A percentile compares a stretch with the other conserved stretches of the same genome.
Conservation (phyloP, 768 basidiomycete species). For the Rhodotorula kratochvilovae region DNA sequence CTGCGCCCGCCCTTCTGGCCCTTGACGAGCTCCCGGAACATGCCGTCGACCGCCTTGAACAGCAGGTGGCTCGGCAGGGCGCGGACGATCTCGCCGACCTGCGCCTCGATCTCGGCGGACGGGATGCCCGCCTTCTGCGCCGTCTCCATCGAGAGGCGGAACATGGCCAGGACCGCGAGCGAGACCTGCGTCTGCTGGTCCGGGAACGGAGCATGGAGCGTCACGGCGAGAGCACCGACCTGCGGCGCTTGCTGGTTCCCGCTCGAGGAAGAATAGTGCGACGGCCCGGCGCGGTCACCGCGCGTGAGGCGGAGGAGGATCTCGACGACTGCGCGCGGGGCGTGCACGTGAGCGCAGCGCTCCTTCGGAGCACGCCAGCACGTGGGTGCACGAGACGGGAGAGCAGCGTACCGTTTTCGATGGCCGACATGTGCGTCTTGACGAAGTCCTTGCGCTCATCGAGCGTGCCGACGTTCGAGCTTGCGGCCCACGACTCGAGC, state of each 20-base stretch:
- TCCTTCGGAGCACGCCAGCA: too few species aligned
- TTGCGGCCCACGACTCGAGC: slow-evolving; percentile 81
- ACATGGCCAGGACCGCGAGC: slow-evolving; percentile 85
- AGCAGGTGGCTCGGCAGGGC: slow-evolving; percentile 79
- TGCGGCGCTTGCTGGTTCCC: slow-evolving; percentile 16
- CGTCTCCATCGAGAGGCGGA: slow-evolving; percentile 75
- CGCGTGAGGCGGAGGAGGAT: slow-evolving; percentile 86
- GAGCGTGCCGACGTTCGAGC: slow-evolving; percentile 68
- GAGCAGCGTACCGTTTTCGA: slow-evolving; percentile 57
- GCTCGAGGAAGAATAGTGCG: slow-evolving; percentile 51
- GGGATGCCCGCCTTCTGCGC: slow-evolving; percentile 63
- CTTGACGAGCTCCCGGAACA: slow-evolving; percentile 55
- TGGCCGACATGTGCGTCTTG: slow-evolving; percentile 76
- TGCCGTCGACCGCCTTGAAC: slow-evolving; percentile 85
- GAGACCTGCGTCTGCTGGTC: slow-evolving; percentile 91
- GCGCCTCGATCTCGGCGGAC: slow-evolving; percentile 64
- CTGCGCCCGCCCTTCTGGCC: background rate
- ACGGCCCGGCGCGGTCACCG: slow-evolving; percentile 67
- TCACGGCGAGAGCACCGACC: slow-evolving; percentile 43
- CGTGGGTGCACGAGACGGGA: background rate
- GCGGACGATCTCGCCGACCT: slow-evolving; percentile 81
- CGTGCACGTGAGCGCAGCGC: background rate
- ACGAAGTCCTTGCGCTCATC: slow-evolving; percentile 82
- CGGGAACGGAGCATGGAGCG: slow-evolving; percentile 66
- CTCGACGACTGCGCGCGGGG: slow-evolving; percentile 59